Evolutionary conservation across 164 flowering plant genomes (phyloP).

Genomic region (Dillenia suffruticosa): DNA sequence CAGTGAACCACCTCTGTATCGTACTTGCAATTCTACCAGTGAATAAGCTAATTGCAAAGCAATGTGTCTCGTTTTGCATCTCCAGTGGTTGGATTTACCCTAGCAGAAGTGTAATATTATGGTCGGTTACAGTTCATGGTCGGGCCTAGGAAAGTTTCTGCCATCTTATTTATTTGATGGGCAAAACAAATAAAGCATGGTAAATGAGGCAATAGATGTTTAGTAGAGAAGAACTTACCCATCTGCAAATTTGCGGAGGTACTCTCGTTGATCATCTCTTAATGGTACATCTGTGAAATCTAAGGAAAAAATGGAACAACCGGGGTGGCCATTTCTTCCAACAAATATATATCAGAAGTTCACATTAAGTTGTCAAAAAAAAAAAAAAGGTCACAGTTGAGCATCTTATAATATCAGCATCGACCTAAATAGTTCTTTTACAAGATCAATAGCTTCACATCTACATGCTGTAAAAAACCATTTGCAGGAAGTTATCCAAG

Average conservation of each 20-base stretch:
- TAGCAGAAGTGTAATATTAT: conserved; percentile 10
- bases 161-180: no score
- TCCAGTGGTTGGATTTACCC: conserved; percentile 85
- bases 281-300: conserved; percentile 95
- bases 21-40: neutral
- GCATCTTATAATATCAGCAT: no score
- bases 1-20: no score
- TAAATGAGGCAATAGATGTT: neutral
- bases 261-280: conserved; percentile 86
- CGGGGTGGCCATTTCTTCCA: neutral
- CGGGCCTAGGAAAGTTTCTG: no score
- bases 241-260: conserved; percentile 88
- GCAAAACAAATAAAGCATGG: neutral
- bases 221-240: conserved; percentile 47
- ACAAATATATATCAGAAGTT: no score
- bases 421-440: no score
- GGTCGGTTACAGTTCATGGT: no score
- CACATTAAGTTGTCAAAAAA: no score
- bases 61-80: conserved; percentile 86
- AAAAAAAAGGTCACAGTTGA: no score
- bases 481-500: no score
- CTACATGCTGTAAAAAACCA: no score
- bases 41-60: conserved; percentile 49
- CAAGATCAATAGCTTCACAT: no score
- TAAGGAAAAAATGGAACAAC: conserved; percentile 16